Evolutionary conservation across 108 stramenopile genomes (phyloP).

Genomic region (Craspedostauros australis): DNA sequence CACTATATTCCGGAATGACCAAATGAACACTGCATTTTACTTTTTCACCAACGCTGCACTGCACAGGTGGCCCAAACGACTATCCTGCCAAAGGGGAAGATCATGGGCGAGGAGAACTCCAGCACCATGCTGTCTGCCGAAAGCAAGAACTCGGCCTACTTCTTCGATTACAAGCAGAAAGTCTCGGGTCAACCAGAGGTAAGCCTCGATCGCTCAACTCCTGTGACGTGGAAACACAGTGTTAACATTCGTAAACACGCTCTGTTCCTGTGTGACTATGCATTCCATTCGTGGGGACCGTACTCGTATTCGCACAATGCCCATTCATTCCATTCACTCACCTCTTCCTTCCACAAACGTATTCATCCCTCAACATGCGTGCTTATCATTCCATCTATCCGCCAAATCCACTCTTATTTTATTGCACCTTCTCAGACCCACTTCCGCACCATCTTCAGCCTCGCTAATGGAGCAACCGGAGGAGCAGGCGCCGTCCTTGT

Average conservation of each 20-base stretch:
- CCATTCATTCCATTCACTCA: too few species aligned
- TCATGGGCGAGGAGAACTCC: slow-evolving; percentile 42
- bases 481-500: slow-evolving; percentile 67
- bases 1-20: not conserved
- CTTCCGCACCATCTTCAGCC: slow-evolving; percentile 69
- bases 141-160: slow-evolving; percentile 63
- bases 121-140: slow-evolving; percentile 57
- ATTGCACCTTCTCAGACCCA: slow-evolving; percentile 33
- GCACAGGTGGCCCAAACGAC: slow-evolving; percentile 60
- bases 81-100: slow-evolving; percentile 70
- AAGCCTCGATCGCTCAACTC: too few species aligned
- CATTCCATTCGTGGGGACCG: too few species aligned
- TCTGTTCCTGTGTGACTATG: too few species aligned
- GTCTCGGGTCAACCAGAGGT: slow-evolving; percentile 18
- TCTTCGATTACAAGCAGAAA: slow-evolving; percentile 40
- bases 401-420: not conserved
- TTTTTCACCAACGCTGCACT: not conserved
- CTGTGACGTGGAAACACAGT: too few species aligned
- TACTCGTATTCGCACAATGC: too few species aligned
- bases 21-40: not conserved
- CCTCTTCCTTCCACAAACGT: too few species aligned
- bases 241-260: too few species aligned
- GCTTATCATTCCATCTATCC: not conserved
- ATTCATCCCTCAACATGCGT: too few species aligned
- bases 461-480: slow-evolving; percentile 40